Base-by-base conservation (phyloP, 2,329 filamentous ascomycete genomes). In the Conoideocrella luteorostrata region DNA sequence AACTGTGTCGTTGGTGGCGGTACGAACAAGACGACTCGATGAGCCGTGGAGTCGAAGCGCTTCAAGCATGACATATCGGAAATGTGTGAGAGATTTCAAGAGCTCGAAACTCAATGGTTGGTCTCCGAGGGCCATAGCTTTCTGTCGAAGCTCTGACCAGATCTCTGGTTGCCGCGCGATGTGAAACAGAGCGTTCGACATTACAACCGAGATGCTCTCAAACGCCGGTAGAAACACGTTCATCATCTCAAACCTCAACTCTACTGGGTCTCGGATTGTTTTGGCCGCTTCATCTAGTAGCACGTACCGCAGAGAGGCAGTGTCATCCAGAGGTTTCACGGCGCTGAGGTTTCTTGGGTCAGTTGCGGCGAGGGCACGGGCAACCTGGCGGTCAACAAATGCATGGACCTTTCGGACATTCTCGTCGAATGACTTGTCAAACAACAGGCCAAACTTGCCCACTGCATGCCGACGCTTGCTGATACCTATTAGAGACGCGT, bases 261-360 rank as follows among this genome's bases (percentile, higher is more conserved):
- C 22, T 9, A 32, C 12, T 21, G 44, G 39, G 13, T 46, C 35
- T n/a, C 13, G 34, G 4, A 46, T 35, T 3, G 34, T 24, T 22
- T 43, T 46, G 39, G 44, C 44, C n/a, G 33, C 24, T 17, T 46
- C 39, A 20, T 46, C 39, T 9, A 46, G 39, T n/a, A 46, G 34
- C 13, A 46, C 35, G 23, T 46, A 46, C 10, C 39, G 39, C 23
- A 18, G n/a, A 7, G 13, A 15, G 4, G n/a, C 26, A 13, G n/a
- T 15, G 28, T 33, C 22, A 12, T 3, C n/a, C 11, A n/a, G 13
- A 13, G n/a, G 26, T 7, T 29, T 33, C 11, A 13, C 34, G 13
- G 32, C 39, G 9, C 5, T 10, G 7, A 10, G 6, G 20, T 37
- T 37, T 9, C 20, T 32, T 5, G 24, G 13, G 11, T 37, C 24